A percentile compares a stretch with the other conserved stretches of the same genome.
These are phyloP conservation scores for Abrus pulchellus DNA, from an alignment of 306 rosid genomes.

Conservation along the genomic window DNA sequence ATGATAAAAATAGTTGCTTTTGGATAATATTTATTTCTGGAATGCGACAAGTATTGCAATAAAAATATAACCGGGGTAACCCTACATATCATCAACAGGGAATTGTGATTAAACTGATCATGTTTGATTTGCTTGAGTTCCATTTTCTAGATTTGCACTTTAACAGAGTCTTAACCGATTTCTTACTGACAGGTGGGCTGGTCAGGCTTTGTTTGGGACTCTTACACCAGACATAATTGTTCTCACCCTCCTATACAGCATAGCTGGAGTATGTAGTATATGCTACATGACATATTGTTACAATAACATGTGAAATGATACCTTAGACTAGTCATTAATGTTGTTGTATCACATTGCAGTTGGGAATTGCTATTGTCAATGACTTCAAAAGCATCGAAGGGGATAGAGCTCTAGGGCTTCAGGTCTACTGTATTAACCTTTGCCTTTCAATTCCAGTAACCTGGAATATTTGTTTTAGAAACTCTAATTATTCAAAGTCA, in stretches of 20 bases:
- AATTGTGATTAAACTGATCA: conserved; percentile 5
- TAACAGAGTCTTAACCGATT: conserved; percentile 28
- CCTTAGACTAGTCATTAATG: conserved; percentile 14
- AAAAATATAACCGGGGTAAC: neutral
- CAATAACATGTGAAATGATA: conserved; percentile 16
- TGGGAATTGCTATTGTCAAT: conserved; percentile 97
- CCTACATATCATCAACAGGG: conserved; percentile 1
- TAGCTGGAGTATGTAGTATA: conserved; percentile 87
- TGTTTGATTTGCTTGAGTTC: conserved; percentile 19
- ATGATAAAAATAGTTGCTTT: neutral
- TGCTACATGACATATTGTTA: conserved; percentile 34
- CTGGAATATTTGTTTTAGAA: conserved; percentile 22
- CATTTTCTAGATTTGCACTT: neutral
- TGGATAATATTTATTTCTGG: neutral
- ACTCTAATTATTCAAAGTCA: conserved; percentile 32
- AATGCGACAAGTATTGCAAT: conserved; percentile 3
- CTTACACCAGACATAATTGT: conserved; percentile 88
- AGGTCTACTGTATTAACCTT: conserved; percentile 60
- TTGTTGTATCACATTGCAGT: conserved; percentile 57
- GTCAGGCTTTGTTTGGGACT: conserved; percentile 98
- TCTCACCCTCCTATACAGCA: conserved; percentile 91
- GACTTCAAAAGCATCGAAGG: conserved; percentile 99
- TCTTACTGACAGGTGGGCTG: conserved; percentile 91
- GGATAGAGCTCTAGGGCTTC: conserved; percentile 97
- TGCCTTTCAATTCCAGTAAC: conserved; percentile 16